These are phyloP conservation scores for Jatropha curcas DNA, from an alignment of 345 rosid species.

Conservation along the genomic window DNA sequence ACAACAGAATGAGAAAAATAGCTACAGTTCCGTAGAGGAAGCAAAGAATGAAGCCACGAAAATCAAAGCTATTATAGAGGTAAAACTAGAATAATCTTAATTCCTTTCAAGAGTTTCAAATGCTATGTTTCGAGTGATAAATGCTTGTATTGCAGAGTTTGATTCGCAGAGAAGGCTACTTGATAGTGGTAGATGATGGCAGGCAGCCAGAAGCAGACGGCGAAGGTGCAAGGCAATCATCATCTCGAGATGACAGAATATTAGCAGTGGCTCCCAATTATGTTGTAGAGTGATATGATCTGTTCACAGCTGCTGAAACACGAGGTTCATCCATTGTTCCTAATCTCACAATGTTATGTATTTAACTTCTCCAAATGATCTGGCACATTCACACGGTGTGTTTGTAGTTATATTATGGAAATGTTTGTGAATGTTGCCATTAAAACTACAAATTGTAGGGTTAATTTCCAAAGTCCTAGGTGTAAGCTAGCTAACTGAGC, in stretches of 20 bases:
- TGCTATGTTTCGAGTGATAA: neutral
- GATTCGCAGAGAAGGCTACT: slow-evolving; percentile 80
- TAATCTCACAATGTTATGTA: neutral
- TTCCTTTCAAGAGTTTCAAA: neutral
- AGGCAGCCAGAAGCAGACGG: slow-evolving; percentile 44
- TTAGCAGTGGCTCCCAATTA: slow-evolving; percentile 89
- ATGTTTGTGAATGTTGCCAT: neutral
- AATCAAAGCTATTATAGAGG: slow-evolving; percentile 88
- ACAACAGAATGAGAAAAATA: slow-evolving; percentile 85
- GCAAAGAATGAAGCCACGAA: slow-evolving; percentile 63
- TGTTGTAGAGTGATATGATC: slow-evolving; percentile 55
- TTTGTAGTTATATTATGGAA: neutral
- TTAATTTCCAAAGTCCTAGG: neutral
- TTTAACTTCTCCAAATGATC: neutral
- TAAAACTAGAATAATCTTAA: slow-evolving; percentile 20
- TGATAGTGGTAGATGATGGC: slow-evolving; percentile 81
- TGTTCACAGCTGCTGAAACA: neutral
- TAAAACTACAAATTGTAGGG: neutral
- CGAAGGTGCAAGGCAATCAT: slow-evolving; percentile 42
- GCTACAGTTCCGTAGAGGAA: slow-evolving; percentile 64
- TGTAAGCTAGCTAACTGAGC: neutral
- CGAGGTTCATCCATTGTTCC: neutral
- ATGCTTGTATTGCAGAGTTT: slow-evolving; percentile 54
- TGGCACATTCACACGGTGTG: neutral
- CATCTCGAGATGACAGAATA: slow-evolving; percentile 71